Evolutionary conservation across 1,284 basidiomycete species (phyloP).

Genomic region (Microbotryomycetes sp.): DNA sequence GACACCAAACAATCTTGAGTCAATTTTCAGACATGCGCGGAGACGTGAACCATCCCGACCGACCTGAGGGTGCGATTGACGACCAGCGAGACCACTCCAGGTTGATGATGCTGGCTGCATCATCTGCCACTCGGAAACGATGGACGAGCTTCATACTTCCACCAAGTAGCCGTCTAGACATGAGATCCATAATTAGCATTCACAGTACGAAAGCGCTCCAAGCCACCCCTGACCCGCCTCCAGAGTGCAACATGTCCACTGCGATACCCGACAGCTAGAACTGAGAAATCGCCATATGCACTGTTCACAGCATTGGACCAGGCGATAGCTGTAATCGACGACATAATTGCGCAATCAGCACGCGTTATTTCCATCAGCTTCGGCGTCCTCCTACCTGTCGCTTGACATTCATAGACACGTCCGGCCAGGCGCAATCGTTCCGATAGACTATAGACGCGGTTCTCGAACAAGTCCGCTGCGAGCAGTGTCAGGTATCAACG

Average conservation of each 20-base stretch:
- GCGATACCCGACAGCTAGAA: slow-evolving; percentile 22
- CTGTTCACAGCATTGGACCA: slow-evolving; percentile 10
- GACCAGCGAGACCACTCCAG: slow-evolving; percentile 17
- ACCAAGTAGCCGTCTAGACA: neutral
- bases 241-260: slow-evolving; percentile 26
- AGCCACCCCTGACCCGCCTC: slow-evolving; percentile 5
- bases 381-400: too few relatives aligned
- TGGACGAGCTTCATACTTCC: neutral
- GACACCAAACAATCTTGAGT: too few relatives aligned
- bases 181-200: neutral
- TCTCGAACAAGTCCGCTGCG: neutral
- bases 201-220: too few relatives aligned
- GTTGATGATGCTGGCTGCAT: slow-evolving; percentile 10
- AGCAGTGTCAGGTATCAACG: neutral
- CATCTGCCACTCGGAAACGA: slow-evolving; percentile 5
- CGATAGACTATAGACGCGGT: neutral
- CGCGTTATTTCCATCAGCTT: too few relatives aligned
- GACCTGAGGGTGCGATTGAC: too few relatives aligned
- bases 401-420: slow-evolving; percentile 1
- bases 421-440: slow-evolving; percentile 9
- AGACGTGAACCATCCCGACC: too few relatives aligned
- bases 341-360: neutral
- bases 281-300: slow-evolving; percentile 7
- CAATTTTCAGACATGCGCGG: too few relatives aligned
- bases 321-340: slow-evolving; percentile 3